These are phyloP conservation scores for Yamadazyma spencermartinsiae DNA, from an alignment of 1,139 yeast species.

Conservation along the genomic window DNA sequence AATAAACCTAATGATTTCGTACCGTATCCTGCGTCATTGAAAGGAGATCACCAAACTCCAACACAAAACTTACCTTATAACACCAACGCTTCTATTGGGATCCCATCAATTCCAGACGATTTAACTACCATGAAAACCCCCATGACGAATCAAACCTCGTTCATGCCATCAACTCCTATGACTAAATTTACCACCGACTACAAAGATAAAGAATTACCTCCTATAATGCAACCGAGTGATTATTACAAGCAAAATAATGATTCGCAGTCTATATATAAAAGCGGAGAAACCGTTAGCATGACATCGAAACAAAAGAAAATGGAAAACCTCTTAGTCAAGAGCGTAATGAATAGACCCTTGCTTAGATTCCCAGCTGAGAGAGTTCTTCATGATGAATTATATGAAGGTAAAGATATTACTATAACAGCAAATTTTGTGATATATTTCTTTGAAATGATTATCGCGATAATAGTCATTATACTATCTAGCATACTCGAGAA, in stretches of 20 bases:
- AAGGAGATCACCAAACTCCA: constrained; percentile 6
- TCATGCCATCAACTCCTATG: constrained; percentile 12
- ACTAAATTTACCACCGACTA: constrained; percentile 8
- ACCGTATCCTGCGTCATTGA: constrained; percentile 17
- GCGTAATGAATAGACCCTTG: constrained; percentile 40
- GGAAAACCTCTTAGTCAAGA: constrained; percentile 32
- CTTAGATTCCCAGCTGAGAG: constrained; percentile 17
- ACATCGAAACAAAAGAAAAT: constrained; percentile 27
- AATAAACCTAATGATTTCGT: constrained; percentile 9
- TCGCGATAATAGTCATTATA: constrained; percentile 34
- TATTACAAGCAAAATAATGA: constrained; percentile 9
- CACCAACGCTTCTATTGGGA: constrained; percentile 12
- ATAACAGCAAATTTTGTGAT: constrained; percentile 33
- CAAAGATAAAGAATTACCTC: constrained; percentile 23
- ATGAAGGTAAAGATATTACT: constrained; percentile 19
- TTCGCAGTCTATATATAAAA: constrained; percentile 10
- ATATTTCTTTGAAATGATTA: constrained; percentile 36
- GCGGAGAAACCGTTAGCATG: constrained; percentile 17
- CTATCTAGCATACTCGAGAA: constrained; percentile 28
- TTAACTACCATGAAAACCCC: constrained; percentile 12
- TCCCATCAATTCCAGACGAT: constrained; percentile 15
- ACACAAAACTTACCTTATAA: constrained; percentile 4
- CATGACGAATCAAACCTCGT: constrained; percentile 15
- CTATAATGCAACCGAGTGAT: constrained; percentile 19
- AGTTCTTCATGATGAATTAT: constrained; percentile 18